Evolutionary conservation across 192 early-diverging fungal species (phyloP).

Genomic region (Coemansia sp.): DNA sequence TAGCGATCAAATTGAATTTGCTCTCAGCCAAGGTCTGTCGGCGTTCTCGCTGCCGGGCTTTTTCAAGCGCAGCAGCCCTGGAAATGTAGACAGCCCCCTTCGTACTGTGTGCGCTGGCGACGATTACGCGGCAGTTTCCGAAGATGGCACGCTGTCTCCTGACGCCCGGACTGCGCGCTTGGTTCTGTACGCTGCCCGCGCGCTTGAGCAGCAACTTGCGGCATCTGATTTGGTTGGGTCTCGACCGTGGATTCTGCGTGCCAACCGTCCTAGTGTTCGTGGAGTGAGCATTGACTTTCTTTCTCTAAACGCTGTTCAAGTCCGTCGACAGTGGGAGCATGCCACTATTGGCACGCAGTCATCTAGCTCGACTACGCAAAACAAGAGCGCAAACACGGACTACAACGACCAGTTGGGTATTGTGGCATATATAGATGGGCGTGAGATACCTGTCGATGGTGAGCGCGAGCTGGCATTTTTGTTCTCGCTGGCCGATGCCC

Average conservation of each 20-base stretch:
- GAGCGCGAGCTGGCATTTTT: constrained; percentile 32
- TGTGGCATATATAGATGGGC: constrained; percentile 36
- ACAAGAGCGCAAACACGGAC: not conserved
- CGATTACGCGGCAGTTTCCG: constrained; percentile 11
- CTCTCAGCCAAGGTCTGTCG: constrained; percentile 48
- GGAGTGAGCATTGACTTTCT: constrained; percentile 19
- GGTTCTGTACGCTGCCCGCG: constrained; percentile 31
- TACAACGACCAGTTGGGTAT: constrained; percentile 15
- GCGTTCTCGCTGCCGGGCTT: constrained; percentile 39
- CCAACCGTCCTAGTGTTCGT: constrained; percentile 28
- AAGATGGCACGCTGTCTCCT: constrained; percentile 26
- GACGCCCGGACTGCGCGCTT: constrained; percentile 31
- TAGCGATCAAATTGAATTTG: constrained; percentile 42
- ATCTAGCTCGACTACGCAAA: not conserved
- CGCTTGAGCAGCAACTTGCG: constrained; percentile 31
- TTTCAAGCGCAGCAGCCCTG: constrained; percentile 20
- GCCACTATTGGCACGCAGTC: not conserved
- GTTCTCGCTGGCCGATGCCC: constrained; percentile 46
- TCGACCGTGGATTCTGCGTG: constrained; percentile 45
- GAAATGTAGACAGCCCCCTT: constrained; percentile 29
- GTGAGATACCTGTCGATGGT: constrained; percentile 1
- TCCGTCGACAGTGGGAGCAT: constrained; percentile 47
- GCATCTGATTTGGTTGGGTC: constrained; percentile 34
- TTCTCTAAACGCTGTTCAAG: constrained; percentile 15
- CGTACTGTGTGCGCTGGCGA: not conserved